Conservation (phyloP, 495 filamentous ascomycete genomes). For the Penicilliopsis zonata region DNA sequence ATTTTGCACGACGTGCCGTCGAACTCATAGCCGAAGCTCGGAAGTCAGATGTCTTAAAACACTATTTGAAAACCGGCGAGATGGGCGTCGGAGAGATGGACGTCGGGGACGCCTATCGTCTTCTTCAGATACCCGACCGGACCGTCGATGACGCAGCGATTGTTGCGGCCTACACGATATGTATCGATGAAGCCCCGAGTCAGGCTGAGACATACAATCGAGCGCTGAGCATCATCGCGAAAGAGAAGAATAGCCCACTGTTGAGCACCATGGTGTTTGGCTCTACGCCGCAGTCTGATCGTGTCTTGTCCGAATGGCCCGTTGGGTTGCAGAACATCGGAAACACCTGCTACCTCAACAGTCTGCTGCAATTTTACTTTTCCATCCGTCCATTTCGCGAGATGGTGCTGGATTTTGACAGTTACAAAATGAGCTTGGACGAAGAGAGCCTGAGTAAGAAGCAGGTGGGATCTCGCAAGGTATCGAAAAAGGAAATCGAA, state of each 20-base stretch:
- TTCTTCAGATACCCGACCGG: slow-evolving; percentile 42
- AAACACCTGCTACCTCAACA: slow-evolving; percentile 97
- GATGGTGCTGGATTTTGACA: slow-evolving; percentile 62
- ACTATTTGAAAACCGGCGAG: slow-evolving; percentile 44
- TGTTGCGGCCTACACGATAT: slow-evolving; percentile 37
- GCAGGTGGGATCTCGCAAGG: slow-evolving; percentile 50
- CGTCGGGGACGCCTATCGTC: slow-evolving; percentile 41
- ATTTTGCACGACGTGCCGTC: slow-evolving; percentile 41
- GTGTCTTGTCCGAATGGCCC: slow-evolving; percentile 43
- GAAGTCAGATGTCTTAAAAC: slow-evolving; percentile 39
- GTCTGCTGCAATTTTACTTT: slow-evolving; percentile 90
- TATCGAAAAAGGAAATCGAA: slow-evolving; percentile 49
- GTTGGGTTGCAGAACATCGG: slow-evolving; percentile 86
- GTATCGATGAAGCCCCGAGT: slow-evolving; percentile 34
- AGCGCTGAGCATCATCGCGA: slow-evolving; percentile 39
- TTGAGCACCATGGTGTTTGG: slow-evolving; percentile 27
- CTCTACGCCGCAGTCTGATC: slow-evolving; percentile 17
- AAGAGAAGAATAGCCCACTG: slow-evolving; percentile 29
- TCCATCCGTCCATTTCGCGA: slow-evolving; percentile 73
- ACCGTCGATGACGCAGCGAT: slow-evolving; percentile 39
- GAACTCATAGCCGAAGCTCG: slow-evolving; percentile 42
- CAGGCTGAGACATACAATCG: slow-evolving; percentile 34
- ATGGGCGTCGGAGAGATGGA: slow-evolving; percentile 43
- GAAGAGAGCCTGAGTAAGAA: slow-evolving; percentile 48
- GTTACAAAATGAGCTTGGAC: slow-evolving; percentile 50